Conservation (phyloP, 2,329 filamentous ascomycete genomes). For the Neocatenulostroma microsporum region DNA sequence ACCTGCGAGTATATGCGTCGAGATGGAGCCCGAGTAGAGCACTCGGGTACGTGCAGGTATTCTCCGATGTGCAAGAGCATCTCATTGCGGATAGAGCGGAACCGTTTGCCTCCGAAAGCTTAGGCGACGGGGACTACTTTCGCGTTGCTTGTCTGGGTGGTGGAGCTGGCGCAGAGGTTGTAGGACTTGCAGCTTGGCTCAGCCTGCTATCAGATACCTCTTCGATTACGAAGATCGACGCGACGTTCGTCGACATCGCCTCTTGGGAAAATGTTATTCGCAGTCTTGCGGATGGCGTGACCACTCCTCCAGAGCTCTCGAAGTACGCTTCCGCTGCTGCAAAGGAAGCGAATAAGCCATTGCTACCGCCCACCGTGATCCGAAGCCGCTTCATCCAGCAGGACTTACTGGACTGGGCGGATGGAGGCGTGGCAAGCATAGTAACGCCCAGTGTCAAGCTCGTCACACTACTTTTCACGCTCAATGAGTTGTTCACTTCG, state of each 20-base stretch:
- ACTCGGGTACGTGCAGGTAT: constrained; percentile 66
- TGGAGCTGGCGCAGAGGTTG: constrained; percentile 59
- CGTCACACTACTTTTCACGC: constrained; percentile 82
- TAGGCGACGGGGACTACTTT: background rate
- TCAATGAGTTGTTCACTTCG: constrained; percentile 86
- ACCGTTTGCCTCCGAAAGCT: too few species aligned
- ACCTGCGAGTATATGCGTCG: constrained; percentile 74
- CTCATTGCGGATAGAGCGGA: constrained; percentile 1
- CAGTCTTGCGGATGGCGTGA: constrained; percentile 52
- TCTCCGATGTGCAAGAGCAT: constrained; percentile 33
- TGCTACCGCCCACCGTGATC: constrained; percentile 24
- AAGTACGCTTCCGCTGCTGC: constrained; percentile 42
- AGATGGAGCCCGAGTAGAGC: constrained; percentile 86
- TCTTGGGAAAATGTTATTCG: constrained; percentile 62
- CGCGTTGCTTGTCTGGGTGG: constrained; percentile 54
- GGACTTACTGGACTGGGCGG: constrained; percentile 43
- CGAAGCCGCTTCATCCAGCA: constrained; percentile 39
- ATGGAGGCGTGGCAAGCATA: constrained; percentile 29
- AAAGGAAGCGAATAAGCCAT: constrained; percentile 33
- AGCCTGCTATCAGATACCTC: constrained; percentile 2
- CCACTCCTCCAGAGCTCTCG: constrained; percentile 40
- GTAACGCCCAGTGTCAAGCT: constrained; percentile 36
- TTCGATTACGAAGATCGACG: constrained; percentile 22
- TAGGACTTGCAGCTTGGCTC: constrained; percentile 52
- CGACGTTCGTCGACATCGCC: constrained; percentile 79